Evolutionary conservation across 1,284 basidiomycete genomes (phyloP), one percentile per base, ranked within the genome.

Genomic region (Trichosporon ovoides): DNA sequence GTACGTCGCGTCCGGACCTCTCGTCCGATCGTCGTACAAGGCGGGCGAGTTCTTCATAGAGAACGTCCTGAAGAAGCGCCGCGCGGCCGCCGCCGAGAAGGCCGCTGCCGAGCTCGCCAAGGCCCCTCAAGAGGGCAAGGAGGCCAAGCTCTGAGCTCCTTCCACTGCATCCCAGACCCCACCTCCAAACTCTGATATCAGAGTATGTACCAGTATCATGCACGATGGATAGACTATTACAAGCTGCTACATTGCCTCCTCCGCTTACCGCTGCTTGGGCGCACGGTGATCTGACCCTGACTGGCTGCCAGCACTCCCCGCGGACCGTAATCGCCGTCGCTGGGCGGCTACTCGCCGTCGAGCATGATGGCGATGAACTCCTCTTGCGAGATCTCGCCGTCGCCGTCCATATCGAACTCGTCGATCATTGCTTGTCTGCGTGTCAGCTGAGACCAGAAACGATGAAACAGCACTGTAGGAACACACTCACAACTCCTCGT

Each of bases 351-450:
- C 74, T 85, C 81, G 61, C 96, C 93, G 78, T 97, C 93, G 53
- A 91, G 90, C 94, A 98, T 95, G 76, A 98, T 97, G 49, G 90
- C 88, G 50, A 78, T 68, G 60, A 79, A 79, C 61, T 79, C 78
- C 57, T 76, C 68, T 55, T 80, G 89, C 74, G 87, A 93, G 74
- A 98, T 98, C 80, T 95, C 94, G 20, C 94, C 93, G 69, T 99
- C 95, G 76, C 95, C 89, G 80, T 99, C 95, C 36, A 99, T 84
- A 77, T 99, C 95, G 72, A 99, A 99, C 79, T 99, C 96, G 71
- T 98, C 96, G 71, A 99, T 99, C 95, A 99, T 99, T 19, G 95
- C 96, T 85, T 97, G 91, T 66, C 94, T 98, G 70, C 52, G 7
- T 20, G 57, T 58, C 37, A 58, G 57, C 37, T 19, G n/a, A 22